Evolutionary conservation across 1,284 basidiomycete species (phyloP).

Genomic region (Heliocybe sulcata): DNA sequence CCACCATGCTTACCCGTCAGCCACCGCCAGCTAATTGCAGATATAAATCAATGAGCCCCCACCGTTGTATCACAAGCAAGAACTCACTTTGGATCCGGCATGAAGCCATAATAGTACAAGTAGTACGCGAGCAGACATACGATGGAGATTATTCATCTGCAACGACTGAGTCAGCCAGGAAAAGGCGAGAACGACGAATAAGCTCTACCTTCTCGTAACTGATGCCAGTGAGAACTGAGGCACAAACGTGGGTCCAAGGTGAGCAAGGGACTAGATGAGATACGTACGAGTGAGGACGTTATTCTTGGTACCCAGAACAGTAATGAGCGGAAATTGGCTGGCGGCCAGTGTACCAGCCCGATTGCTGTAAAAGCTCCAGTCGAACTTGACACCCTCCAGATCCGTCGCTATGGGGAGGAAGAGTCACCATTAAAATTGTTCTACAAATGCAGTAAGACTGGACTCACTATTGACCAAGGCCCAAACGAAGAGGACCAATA

Average conservation of each 20-base stretch:
- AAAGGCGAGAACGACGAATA: not conserved
- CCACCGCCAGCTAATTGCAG: not conserved
- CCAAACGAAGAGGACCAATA: not conserved
- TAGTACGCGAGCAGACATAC: not conserved
- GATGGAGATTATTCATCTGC: slow-evolving; percentile 3
- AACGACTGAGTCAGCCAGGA: not conserved
- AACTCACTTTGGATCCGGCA: not conserved
- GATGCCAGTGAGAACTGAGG: not conserved
- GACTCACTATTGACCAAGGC: not conserved
- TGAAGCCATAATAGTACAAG: slow-evolving; percentile 4
- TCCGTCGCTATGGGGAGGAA: not conserved
- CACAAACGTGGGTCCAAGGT: not conserved
- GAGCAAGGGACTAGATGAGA: not conserved
- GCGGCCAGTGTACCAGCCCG: not conserved
- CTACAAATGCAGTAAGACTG: not conserved
- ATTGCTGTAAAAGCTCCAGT: not conserved
- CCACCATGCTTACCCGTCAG: not conserved
- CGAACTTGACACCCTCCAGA: slow-evolving; percentile 1
- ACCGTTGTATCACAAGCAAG: too few species aligned
- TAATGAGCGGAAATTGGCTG: slow-evolving; percentile 3
- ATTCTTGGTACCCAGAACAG: not conserved
- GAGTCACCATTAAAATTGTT: not conserved
- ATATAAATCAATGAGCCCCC: too few species aligned
- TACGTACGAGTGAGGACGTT: slow-evolving; percentile 1
- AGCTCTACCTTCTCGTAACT: not conserved